These are phyloP conservation scores for Penicillium cataractarum DNA, from an alignment of 495 filamentous ascomycete genomes.

Conservation along the genomic window DNA sequence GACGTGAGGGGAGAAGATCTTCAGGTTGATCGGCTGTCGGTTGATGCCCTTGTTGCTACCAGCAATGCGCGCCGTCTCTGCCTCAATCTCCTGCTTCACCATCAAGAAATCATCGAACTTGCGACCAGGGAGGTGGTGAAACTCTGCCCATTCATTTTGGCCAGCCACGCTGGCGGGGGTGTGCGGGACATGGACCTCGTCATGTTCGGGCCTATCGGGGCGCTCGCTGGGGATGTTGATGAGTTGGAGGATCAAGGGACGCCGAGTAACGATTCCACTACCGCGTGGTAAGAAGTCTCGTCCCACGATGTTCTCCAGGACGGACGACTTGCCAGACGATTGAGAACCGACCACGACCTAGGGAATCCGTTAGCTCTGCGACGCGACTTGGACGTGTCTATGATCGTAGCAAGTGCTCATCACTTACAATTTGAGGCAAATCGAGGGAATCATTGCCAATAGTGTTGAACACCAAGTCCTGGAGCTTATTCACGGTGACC, in stretches of 20 bases:
- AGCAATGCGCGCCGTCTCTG: conserved; percentile 91
- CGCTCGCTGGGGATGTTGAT: conserved; percentile 93
- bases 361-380: not conserved
- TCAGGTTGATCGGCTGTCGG: conserved; percentile 94
- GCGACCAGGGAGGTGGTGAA: conserved; percentile 88
- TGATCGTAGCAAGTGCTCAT: not conserved
- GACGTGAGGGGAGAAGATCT: conserved; percentile 98
- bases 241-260: conserved; percentile 93
- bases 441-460: conserved; percentile 98
- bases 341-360: conserved; percentile 99
- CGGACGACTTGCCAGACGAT: conserved; percentile 98
- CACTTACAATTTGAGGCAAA: conserved; percentile 91
- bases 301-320: conserved; percentile 98
- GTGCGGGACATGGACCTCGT: conserved; percentile 68
- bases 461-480: conserved; percentile 98
- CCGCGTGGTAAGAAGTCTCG: conserved; percentile 96
- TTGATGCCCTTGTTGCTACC: conserved; percentile 99
- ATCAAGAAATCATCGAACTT: conserved; percentile 89
- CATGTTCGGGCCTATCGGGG: conserved; percentile 64
- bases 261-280: conserved; percentile 92
- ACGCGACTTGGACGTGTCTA: not conserved
- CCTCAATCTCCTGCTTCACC: conserved; percentile 97
- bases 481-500: conserved; percentile 91
- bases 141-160: conserved; percentile 92
- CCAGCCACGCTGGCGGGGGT: conserved; percentile 69